These are phyloP conservation scores for Chionographis japonica DNA, from an alignment of 106 monocot species.

Conservation along the genomic window DNA sequence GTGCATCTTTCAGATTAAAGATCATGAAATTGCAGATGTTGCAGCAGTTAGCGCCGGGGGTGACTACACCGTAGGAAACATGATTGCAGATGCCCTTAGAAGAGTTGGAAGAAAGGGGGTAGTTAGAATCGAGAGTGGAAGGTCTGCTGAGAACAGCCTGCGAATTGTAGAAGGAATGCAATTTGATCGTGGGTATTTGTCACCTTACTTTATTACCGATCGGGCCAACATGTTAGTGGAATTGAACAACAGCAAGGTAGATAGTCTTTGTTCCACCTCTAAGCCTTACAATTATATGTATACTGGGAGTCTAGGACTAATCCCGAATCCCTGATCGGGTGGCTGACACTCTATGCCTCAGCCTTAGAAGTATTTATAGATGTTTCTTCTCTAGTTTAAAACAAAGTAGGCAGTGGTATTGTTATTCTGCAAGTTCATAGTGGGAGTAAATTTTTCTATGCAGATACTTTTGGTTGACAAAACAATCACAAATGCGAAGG, in stretches of 20 bases:
- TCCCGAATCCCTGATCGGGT: too few relatives aligned
- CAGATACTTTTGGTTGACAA: constrained; percentile 92
- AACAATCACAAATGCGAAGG: constrained; percentile 66
- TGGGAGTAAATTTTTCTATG: constrained; percentile 12
- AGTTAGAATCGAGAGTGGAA: constrained; percentile 77
- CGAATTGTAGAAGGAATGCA: constrained; percentile 87
- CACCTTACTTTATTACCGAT: constrained; percentile 82
- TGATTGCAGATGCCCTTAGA: constrained; percentile 72
- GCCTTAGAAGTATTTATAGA: too few relatives aligned
- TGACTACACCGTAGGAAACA: constrained; percentile 61
- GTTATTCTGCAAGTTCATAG: constrained; percentile 4
- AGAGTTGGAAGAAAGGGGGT: constrained; percentile 76
- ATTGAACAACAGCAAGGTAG: constrained; percentile 67
- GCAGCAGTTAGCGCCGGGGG: constrained; percentile 89
- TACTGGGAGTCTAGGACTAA: too few relatives aligned
- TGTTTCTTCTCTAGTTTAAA: too few relatives aligned
- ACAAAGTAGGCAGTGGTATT: neutral
- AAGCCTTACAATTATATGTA: too few relatives aligned
- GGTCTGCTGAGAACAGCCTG: constrained; percentile 40
- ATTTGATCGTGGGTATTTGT: constrained; percentile 87
- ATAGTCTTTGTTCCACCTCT: too few relatives aligned
- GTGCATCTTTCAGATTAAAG: constrained; percentile 56
- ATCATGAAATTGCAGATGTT: constrained; percentile 78
- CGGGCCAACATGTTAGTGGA: constrained; percentile 60
- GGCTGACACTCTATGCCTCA: too few relatives aligned